Percentiles rank a stretch among this genome's conserved stretches.
Conservation (phyloP, 306 rosid genomes). For the Trichosanthes truncata region DNA sequence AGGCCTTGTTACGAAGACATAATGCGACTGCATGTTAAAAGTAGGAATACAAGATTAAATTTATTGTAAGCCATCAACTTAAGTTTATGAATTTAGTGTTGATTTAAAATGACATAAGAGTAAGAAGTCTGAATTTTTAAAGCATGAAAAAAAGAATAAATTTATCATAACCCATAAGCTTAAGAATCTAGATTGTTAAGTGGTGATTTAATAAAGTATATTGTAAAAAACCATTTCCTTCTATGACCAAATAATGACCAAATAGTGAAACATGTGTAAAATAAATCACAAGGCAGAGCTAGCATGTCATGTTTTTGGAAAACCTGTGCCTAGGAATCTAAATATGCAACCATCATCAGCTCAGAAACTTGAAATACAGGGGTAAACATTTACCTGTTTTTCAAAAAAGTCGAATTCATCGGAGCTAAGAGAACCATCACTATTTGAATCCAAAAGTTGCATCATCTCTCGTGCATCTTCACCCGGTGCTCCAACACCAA, state of each 20-base stretch:
- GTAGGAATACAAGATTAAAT: too few species aligned
- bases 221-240: not conserved
- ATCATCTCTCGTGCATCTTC: slow-evolving; percentile 75
- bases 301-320: not conserved
- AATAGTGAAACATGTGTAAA: not conserved
- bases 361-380: not conserved
- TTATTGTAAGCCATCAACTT: too few species aligned
- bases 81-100: too few species aligned
- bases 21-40: too few species aligned
- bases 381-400: slow-evolving; percentile 42
- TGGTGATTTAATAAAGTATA: too few species aligned
- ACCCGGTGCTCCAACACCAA: slow-evolving; percentile 89
- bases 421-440: slow-evolving; percentile 56
- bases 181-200: too few species aligned
- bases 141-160: too few species aligned
- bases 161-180: too few species aligned
- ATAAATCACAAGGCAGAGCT: not conserved
- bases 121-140: too few species aligned
- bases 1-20: not conserved
- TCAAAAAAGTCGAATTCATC: slow-evolving; percentile 55
- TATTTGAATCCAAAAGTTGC: slow-evolving; percentile 50
- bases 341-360: not conserved
- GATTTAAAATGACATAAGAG: too few species aligned
- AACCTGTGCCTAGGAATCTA: not conserved
- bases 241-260: not conserved